Evolutionary conservation across 306 rosid species (phyloP).

Genomic region (Purshia tridentata): DNA sequence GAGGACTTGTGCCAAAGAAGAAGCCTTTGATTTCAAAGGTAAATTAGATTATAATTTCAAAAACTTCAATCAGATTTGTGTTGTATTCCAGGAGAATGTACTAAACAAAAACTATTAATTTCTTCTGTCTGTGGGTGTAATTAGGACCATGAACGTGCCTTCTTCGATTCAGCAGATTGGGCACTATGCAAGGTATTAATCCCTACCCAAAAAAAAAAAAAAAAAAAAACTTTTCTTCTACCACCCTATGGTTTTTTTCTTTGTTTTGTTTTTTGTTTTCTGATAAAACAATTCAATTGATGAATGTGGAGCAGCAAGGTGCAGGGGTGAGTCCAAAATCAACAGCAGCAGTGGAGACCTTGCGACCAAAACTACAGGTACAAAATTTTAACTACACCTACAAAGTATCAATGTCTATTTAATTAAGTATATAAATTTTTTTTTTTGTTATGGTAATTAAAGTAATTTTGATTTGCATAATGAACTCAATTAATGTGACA

Average conservation of each 20-base stretch:
- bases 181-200: constrained; percentile 84
- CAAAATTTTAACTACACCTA: background rate
- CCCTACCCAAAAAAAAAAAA: background rate
- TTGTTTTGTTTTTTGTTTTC: no score
- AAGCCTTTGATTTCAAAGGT: constrained; percentile 94
- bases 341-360: constrained; percentile 65
- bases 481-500: background rate
- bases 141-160: constrained; percentile 86
- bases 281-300: background rate
- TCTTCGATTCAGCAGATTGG: constrained; percentile 98
- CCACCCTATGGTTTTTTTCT: background rate
- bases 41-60: constrained; percentile 11
- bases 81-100: background rate
- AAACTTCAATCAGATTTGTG: background rate
- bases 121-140: background rate
- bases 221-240: background rate
- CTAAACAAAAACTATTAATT: background rate
- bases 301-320: constrained; percentile 64
- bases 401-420: background rate
- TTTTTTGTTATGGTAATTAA: background rate
- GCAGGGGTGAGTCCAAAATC: constrained; percentile 69
- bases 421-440: background rate
- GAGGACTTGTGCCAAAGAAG: constrained; percentile 81
- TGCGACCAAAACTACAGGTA: constrained; percentile 84
- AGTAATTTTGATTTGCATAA: background rate